A percentile compares a stretch with the other conserved stretches of the same genome.
Evolutionary conservation across 2,329 filamentous ascomycete genomes (phyloP).

Genomic region (Paracoccidioides lutzii): DNA sequence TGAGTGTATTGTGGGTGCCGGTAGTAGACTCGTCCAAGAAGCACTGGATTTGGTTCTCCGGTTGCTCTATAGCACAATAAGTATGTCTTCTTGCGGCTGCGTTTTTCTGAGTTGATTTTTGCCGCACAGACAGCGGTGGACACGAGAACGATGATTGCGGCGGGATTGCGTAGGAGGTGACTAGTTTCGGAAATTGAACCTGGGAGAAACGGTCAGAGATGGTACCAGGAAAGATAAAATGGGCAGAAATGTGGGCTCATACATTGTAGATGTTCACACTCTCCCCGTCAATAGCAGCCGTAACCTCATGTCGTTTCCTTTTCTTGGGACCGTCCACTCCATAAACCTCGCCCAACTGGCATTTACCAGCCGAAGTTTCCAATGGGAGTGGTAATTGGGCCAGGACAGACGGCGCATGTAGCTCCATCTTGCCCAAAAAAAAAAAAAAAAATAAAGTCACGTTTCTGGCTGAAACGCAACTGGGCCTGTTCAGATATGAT

Average conservation of each 20-base stretch:
- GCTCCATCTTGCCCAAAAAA: slow-evolving; percentile 24
- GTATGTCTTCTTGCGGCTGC: slow-evolving; percentile 40
- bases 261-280: slow-evolving; percentile 52
- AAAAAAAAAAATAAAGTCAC: slow-evolving; percentile 1
- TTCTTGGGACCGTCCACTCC: slow-evolving; percentile 44
- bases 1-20: slow-evolving; percentile 20
- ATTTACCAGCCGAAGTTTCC: slow-evolving; percentile 28
- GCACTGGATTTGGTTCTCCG: slow-evolving; percentile 40
- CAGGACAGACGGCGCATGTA: slow-evolving; percentile 32
- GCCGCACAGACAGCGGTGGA: slow-evolving; percentile 46
- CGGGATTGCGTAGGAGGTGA: slow-evolving; percentile 49
- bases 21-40: slow-evolving; percentile 38
- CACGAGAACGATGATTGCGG: slow-evolving; percentile 46
- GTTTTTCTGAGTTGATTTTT: slow-evolving; percentile 31
- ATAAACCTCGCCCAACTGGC: slow-evolving; percentile 36
- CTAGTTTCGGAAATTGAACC: slow-evolving; percentile 48
- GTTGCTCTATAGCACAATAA: slow-evolving; percentile 39
- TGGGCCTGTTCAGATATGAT: not conserved
- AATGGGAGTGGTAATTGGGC: slow-evolving; percentile 35
- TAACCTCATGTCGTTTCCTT: slow-evolving; percentile 50
- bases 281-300: slow-evolving; percentile 47
- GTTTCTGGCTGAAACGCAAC: not conserved
- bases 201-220: slow-evolving; percentile 19
- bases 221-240: not conserved
- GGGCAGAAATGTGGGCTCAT: slow-evolving; percentile 10